Evolutionary conservation across 805 yeast genomes (phyloP), one percentile per base, ranked within the genome.

Genomic region (Myxozyma sirexii): DNA sequence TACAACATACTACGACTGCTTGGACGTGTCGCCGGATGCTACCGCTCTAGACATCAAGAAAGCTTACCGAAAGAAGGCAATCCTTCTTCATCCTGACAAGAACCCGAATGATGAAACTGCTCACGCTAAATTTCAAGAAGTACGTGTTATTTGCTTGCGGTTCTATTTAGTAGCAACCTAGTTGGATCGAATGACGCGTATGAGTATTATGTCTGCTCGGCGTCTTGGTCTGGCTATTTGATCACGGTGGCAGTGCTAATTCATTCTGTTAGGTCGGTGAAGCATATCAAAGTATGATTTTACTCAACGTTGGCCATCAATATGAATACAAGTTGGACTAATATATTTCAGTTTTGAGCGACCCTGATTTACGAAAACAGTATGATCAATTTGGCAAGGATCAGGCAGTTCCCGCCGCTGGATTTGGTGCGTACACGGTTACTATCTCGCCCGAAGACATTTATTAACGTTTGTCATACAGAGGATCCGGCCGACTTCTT

Each of bases 41-140:
- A 80, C 88, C 0, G 85, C 85, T 3, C 77, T 82, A 10, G 96
- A 94, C 65, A 89, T 94, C 74, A 94, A 94, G 75, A 90, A 90
- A 72, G 96, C 97, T 0, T 94, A 94, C 74, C 81, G 99, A 63
- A 88, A 88, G 72, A 84, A 85, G 73, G 98, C 98, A 6, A 87
- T 93, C 74, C 80, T 79, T 59, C 88, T 89, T 52, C 99, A 93
- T 73, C 99, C 99, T 0, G 99, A 94, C 73, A 94, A 94, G 77
- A 90, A 93, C 70, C 97, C 96, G n/a, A 85, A 88, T 69, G 96
- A 94, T 72, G 96, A 94, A 42, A 82, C 83, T 12, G 99, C 99
- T 15, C 90, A 93, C 13, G 83, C 82, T 52, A 85, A 87, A 68
- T 94, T 94, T 75, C 97, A 94, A 74, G 88, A 82, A 58, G 78